Conservation (phyloP, 2,329 filamentous ascomycete species). For the Capronia coronata region DNA sequence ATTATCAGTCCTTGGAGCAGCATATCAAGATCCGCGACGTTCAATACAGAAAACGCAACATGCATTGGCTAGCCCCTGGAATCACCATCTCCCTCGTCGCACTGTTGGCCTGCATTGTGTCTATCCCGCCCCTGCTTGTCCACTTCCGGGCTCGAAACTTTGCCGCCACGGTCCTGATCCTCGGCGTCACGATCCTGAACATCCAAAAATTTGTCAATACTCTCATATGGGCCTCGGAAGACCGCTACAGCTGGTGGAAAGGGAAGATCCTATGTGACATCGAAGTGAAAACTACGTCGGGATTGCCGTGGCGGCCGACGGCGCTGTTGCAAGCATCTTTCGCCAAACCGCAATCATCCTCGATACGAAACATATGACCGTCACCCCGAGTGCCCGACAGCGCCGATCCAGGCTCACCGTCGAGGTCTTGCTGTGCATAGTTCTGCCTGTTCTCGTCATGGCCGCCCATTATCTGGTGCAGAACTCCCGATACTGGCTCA, state of each 20-base stretch:
- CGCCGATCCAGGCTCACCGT: slow-evolving; percentile 43
- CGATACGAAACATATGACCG: slow-evolving; percentile 50
- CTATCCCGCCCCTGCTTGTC: slow-evolving; percentile 49
- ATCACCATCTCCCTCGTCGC: slow-evolving; percentile 14
- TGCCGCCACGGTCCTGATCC: slow-evolving; percentile 51
- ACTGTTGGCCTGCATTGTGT: slow-evolving; percentile 15
- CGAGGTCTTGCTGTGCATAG: slow-evolving; percentile 52
- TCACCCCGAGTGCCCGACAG: slow-evolving; percentile 47
- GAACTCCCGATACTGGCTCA: slow-evolving; percentile 51
- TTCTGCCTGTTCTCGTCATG: slow-evolving; percentile 51
- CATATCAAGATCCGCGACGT: background rate
- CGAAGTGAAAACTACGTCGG: slow-evolving; percentile 51
- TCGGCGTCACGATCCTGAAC: slow-evolving; percentile 53
- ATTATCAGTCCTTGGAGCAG: background rate
- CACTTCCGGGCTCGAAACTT: slow-evolving; percentile 57
- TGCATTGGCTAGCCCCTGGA: slow-evolving; percentile 6
- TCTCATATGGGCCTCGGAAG: slow-evolving; percentile 57
- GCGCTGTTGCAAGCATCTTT: slow-evolving; percentile 53
- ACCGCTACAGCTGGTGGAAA: slow-evolving; percentile 50
- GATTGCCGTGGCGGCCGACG: slow-evolving; percentile 47
- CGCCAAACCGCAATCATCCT: slow-evolving; percentile 55
- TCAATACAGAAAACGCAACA: background rate
- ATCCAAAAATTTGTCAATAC: slow-evolving; percentile 56
- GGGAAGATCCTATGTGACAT: slow-evolving; percentile 60
- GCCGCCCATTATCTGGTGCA: slow-evolving; percentile 55